These are phyloP conservation scores for Gloeophyllum trabeum DNA, from an alignment of 768 basidiomycete species.

Conservation along the genomic window DNA sequence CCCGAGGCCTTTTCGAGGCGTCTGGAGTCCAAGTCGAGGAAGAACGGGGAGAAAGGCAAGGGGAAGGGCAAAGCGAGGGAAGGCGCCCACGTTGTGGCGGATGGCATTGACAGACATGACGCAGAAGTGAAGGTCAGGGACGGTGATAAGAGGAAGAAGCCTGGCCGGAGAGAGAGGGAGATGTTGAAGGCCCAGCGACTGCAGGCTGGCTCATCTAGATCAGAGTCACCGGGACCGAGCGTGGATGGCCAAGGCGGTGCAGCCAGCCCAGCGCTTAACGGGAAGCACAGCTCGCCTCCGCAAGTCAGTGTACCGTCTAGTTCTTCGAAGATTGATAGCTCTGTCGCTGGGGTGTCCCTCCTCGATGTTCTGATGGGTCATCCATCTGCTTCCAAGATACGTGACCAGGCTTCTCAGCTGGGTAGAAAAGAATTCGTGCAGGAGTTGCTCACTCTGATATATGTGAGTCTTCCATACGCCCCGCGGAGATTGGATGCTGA, in stretches of 20 bases:
- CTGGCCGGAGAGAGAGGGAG: slow-evolving; percentile 38
- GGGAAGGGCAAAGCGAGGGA: slow-evolving; percentile 17
- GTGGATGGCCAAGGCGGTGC: slow-evolving; percentile 1
- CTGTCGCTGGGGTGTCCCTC: slow-evolving; percentile 6
- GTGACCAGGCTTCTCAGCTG: slow-evolving; percentile 2
- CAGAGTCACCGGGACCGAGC: too few species aligned
- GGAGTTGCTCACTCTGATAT: slow-evolving; percentile 62
- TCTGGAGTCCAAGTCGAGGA: slow-evolving; percentile 13
- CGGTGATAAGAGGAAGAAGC: slow-evolving; percentile 38
- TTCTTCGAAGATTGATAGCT: background rate
- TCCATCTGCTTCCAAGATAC: slow-evolving; percentile 7
- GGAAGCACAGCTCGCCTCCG: slow-evolving; percentile 1
- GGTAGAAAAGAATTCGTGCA: slow-evolving; percentile 35
- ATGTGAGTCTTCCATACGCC: slow-evolving; percentile 10
- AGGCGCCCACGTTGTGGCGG: too few species aligned
- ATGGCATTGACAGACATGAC: slow-evolving; percentile 17
- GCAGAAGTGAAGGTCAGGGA: slow-evolving; percentile 24
- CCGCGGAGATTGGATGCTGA: background rate
- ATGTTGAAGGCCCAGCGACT: too few species aligned
- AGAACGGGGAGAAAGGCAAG: slow-evolving; percentile 19
- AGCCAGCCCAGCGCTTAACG: slow-evolving; percentile 2
- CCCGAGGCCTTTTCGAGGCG: slow-evolving; percentile 37
- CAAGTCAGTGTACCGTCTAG: background rate
- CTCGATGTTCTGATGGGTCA: slow-evolving; percentile 7
- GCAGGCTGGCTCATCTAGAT: too few species aligned